phyloP scores from a whole-genome alignment of 495 filamentous ascomycete genomes.

The Trichoderma erinaceum region DNA sequence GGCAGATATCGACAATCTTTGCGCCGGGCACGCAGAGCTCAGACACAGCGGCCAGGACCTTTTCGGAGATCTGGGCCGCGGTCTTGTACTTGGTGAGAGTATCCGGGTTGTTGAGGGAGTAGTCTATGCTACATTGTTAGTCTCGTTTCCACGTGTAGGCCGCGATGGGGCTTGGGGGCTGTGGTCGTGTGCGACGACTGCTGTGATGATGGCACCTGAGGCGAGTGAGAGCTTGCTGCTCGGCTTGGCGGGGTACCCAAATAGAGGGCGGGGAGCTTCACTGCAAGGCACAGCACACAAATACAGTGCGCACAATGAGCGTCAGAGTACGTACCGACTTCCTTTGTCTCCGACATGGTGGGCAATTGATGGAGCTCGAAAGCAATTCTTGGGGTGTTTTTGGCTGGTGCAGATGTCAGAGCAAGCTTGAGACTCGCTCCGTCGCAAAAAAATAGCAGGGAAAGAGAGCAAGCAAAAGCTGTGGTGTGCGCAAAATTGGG shows the following conservation, averaged over 20 bases:
- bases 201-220: not conserved
- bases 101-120: conserved; percentile 91
- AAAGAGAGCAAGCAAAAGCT: conserved; percentile 1
- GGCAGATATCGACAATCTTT: conserved; percentile 88
- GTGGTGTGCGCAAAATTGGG: conserved; percentile 8
- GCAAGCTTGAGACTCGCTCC: not conserved
- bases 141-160: not conserved
- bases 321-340: conserved; percentile 15
- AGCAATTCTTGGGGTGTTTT: not conserved
- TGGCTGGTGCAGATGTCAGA: conserved; percentile 9
- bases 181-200: conserved; percentile 11
- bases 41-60: conserved; percentile 79
- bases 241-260: conserved; percentile 11
- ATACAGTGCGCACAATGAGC: not conserved
- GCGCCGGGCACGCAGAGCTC: conserved; percentile 77
- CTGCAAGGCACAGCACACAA: not conserved
- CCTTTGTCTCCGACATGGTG: conserved; percentile 17
- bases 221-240: conserved; percentile 2
- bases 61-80: conserved; percentile 88
- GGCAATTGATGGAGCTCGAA: conserved; percentile 4
- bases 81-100: conserved; percentile 98
- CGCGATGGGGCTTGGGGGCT: not conserved
- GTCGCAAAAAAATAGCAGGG: conserved; percentile 6
- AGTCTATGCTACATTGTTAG: conserved; percentile 51
- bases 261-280: not conserved